These are phyloP conservation scores for Russula dissimulans DNA, from an alignment of 768 basidiomycete species.

Conservation along the genomic window DNA sequence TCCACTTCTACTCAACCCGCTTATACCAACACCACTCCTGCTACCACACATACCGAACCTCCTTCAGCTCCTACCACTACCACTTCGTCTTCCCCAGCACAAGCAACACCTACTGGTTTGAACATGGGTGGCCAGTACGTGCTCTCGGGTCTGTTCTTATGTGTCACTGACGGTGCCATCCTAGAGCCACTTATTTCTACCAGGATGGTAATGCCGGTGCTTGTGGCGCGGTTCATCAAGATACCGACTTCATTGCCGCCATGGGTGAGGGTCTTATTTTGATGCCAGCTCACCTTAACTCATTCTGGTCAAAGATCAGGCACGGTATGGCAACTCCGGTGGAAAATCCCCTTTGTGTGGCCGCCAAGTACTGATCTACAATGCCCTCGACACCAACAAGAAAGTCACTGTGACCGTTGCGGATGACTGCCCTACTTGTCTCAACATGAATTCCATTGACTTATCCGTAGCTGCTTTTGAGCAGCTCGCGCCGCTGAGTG, in stretches of 20 bases:
- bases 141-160: not conserved
- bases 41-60: not conserved
- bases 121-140: constrained; percentile 1
- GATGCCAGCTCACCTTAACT: not conserved
- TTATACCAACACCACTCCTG: not conserved
- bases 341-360: constrained; percentile 39
- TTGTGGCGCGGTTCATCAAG: constrained; percentile 56
- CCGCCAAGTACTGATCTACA: constrained; percentile 50
- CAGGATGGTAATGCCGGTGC: constrained; percentile 63
- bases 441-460: constrained; percentile 57
- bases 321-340: constrained; percentile 35
- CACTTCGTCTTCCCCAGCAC: not conserved
- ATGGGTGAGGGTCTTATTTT: constrained; percentile 36
- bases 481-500: constrained; percentile 36
- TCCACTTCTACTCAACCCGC: not conserved
- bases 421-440: constrained; percentile 65
- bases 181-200: constrained; percentile 35
- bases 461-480: constrained; percentile 63
- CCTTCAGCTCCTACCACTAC: not conserved
- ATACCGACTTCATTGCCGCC: constrained; percentile 52
- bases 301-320: constrained; percentile 32
- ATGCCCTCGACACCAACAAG: constrained; percentile 43
- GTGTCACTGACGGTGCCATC: not conserved
- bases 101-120: too few species aligned
- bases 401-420: constrained; percentile 56